A percentile compares a stretch with the other conserved stretches of the same genome.
phyloP scores from a whole-genome alignment of 768 basidiomycete genomes.

The Leucosporidium yakuticum region DNA sequence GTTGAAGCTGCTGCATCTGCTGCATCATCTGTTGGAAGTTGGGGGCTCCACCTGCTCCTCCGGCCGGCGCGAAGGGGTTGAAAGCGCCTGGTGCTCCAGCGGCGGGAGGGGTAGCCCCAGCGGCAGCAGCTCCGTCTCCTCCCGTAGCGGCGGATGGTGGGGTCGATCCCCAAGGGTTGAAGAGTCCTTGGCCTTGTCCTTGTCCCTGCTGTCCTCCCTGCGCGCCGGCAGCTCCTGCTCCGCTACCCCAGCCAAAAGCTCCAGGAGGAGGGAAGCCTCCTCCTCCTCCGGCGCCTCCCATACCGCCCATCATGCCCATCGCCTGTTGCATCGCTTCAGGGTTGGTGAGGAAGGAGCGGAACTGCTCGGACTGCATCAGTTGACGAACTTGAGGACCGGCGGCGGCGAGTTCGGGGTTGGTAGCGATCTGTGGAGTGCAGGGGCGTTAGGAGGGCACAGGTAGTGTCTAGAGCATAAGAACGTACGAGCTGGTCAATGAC shows the following conservation, averaged over 20 bases:
- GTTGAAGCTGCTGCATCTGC: slow-evolving; percentile 41
- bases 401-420: slow-evolving; percentile 65
- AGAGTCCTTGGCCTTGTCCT: slow-evolving; percentile 6
- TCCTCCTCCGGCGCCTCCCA: slow-evolving; percentile 28
- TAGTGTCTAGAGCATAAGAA: neutral
- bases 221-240: neutral
- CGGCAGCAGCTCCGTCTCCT: slow-evolving; percentile 3
- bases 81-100: slow-evolving; percentile 6
- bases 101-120: slow-evolving; percentile 3
- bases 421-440: slow-evolving; percentile 53
- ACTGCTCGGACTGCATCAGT: slow-evolving; percentile 54
- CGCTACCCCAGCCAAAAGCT: slow-evolving; percentile 31
- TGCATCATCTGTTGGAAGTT: slow-evolving; percentile 47
- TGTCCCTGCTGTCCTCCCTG: neutral
- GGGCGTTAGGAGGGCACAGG: neutral
- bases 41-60: slow-evolving; percentile 19
- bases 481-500: slow-evolving; percentile 61
- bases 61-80: slow-evolving; percentile 33
- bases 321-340: slow-evolving; percentile 62
- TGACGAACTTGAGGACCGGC: slow-evolving; percentile 77
- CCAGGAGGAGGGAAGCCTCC: slow-evolving; percentile 30
- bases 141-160: neutral
- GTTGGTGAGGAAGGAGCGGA: slow-evolving; percentile 51
- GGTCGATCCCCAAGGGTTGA: slow-evolving; percentile 27
- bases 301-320: slow-evolving; percentile 38